Evolutionary conservation across 345 rosid species (phyloP).

Genomic region (Melaleuca quinquenervia): DNA sequence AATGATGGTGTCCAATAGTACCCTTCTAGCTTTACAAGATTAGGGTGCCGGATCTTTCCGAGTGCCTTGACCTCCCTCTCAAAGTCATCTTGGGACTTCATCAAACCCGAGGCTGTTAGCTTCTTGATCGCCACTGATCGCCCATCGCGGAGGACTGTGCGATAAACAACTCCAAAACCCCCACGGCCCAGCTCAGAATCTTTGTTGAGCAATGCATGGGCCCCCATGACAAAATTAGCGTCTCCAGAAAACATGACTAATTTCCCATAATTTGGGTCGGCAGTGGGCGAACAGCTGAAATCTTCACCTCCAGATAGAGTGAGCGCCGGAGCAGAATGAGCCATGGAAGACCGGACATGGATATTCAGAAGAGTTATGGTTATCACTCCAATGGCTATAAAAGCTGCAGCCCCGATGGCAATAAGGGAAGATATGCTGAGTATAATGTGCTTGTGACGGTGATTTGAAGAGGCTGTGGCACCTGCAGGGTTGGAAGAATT

Average conservation of each 20-base stretch:
- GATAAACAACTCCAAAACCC: slow-evolving; percentile 93
- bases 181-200: slow-evolving; percentile 97
- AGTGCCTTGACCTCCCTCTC: slow-evolving; percentile 73
- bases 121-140: slow-evolving; percentile 89
- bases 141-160: slow-evolving; percentile 62
- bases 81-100: slow-evolving; percentile 86
- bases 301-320: slow-evolving; percentile 64
- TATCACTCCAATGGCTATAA: slow-evolving; percentile 77
- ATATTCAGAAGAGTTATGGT: slow-evolving; percentile 76
- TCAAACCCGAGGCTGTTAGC: slow-evolving; percentile 64
- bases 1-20: slow-evolving; percentile 89
- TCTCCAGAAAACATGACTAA: slow-evolving; percentile 93
- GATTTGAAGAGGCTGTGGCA: slow-evolving; percentile 19
- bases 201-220: slow-evolving; percentile 82
- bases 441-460: slow-evolving; percentile 49
- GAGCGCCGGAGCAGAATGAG: slow-evolving; percentile 42
- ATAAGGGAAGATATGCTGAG: slow-evolving; percentile 88
- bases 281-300: slow-evolving; percentile 66
- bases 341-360: slow-evolving; percentile 50
- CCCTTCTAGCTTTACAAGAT: slow-evolving; percentile 77
- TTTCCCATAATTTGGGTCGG: slow-evolving; percentile 83
- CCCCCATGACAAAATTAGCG: slow-evolving; percentile 66
- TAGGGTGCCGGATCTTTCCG: slow-evolving; percentile 66
- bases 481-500: slow-evolving; percentile 42
- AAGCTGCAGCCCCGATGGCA: slow-evolving; percentile 91